These are phyloP conservation scores for Heliamphora pulchella DNA, from an alignment of 179 eudicot genomes.

Conservation along the genomic window DNA sequence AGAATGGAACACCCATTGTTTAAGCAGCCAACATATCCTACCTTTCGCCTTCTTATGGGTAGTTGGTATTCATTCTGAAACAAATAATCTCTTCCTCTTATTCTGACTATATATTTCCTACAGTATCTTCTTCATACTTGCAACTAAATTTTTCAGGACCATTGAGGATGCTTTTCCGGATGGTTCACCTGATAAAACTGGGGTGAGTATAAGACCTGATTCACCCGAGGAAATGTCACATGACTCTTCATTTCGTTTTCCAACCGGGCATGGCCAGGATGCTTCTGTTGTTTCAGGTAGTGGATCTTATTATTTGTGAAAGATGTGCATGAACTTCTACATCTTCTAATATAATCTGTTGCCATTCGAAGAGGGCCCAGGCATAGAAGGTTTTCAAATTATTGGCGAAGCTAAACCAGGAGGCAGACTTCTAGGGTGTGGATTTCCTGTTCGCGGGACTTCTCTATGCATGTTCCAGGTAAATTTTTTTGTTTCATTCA, in stretches of 20 bases:
- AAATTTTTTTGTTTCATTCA: constrained; percentile 15
- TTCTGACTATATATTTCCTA: not conserved
- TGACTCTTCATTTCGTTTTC: constrained; percentile 26
- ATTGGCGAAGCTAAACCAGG: constrained; percentile 87
- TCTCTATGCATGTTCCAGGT: constrained; percentile 92
- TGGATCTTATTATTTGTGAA: constrained; percentile 9
- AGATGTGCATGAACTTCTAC: not conserved
- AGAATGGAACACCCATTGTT: not conserved
- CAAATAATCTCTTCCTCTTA: not conserved
- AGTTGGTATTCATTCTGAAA: not conserved
- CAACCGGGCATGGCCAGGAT: constrained; percentile 17
- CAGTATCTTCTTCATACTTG: not conserved
- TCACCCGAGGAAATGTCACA: constrained; percentile 27
- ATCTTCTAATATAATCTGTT: constrained; percentile 12
- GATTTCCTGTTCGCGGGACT: constrained; percentile 78
- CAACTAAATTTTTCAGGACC: constrained; percentile 15
- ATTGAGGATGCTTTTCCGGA: constrained; percentile 15
- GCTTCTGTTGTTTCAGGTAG: constrained; percentile 31
- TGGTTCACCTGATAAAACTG: constrained; percentile 19
- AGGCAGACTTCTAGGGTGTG: constrained; percentile 67
- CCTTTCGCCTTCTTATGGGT: not conserved
- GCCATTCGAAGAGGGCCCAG: constrained; percentile 59
- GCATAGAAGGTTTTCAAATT: constrained; percentile 82
- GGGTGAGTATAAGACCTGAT: constrained; percentile 22
- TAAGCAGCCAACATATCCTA: not conserved